Base-by-base conservation (phyloP, 257 asterid species). In the Ballota nigra region DNA sequence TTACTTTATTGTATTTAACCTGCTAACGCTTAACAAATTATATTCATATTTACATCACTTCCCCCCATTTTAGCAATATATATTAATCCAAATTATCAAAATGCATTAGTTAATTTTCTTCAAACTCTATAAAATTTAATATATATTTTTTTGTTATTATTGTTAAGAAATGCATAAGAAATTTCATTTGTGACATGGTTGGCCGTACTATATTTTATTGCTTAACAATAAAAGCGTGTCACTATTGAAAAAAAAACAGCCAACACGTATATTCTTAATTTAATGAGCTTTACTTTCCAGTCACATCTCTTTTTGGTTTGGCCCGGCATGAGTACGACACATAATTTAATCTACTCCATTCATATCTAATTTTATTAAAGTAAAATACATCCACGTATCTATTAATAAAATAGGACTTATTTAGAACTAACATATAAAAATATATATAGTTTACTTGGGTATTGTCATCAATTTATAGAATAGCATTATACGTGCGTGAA, bases 181-280 rank as follows among this genome's bases (percentile, higher is more conserved):
- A 70, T 5, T 47, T 65, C 36, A 15, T 63, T 18, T 7, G 15
- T 19, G 47, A 10, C 36, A 3, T 41, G 59, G 75, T 22, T 70
- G 60, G 78, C 28, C n/a, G 13, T 26, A 6, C 60, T 61, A 3
- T 34, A 8, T 15, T 24, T 20, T 62, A 62, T 61, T 41, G 22
- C 60, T 68, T 19, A 69, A 56, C 68, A 47, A 60, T 52, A 55
- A 63, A 62, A 23, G 55, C 82, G 53, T 59, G 49, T 68, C 40
- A 28, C 36, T 13, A 15, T 13, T n/a, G n/a, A 18, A 16, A 9
- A 7, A 12, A 10, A 57, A 56, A 41, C 28, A 66, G 53, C 12
- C 11, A 29, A 33, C 62, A 43, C 73, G 73, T 66, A 58, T 64
- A 11, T 4, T 43, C 5, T 5, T 71, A 45, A 18, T 62, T 51